Base-by-base conservation (phyloP, 164 flowering plant genomes). In the Chimonanthus praecox region DNA sequence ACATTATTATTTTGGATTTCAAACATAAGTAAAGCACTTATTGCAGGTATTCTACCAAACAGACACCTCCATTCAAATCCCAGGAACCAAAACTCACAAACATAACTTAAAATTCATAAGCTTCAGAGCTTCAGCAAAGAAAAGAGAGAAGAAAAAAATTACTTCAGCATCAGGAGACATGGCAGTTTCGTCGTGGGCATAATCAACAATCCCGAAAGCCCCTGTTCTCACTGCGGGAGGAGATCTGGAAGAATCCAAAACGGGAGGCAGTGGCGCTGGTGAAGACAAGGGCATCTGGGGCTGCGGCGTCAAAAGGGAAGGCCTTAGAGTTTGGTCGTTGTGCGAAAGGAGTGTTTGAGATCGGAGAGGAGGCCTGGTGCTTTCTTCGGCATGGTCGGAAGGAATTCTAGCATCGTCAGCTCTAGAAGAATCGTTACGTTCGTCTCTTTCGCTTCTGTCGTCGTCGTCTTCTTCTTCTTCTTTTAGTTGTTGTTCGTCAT, bases 131-230 rank as follows among this genome's bases (percentile, higher is more conserved):
- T 33, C 3, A 54, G 6, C 3, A 33, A 13, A 72, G 64, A 76
- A 58, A 3, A 20, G 45, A 9, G 68, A 74, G 73, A 58, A 3
- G 15, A 8, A 50, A 67, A 47, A 21, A 62, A 4, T 43, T 77
- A 91, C 98, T 94, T 93, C 98, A 58, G 91, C 82, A 71, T 91
- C 98, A 47, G 98, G 98, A 43, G 98, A 93, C 92, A 89, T 82
- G n/a, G 91, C 91, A 7, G 82, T 83, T 72, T 91, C 98, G 68
- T 93, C 98, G 13, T 91, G 98, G 0, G 85, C 98, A 61, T 93
- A 90, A 78, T 90, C 98, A 3, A 91, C 98, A 68, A 93, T 90
- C 3, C 85, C 77, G 10, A 85, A 73, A 67, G 80, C 70, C 44
- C 77, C 78, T 68, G 76, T 84, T 67, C 80, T 77, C 49, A 78